Evolutionary conservation across 495 filamentous ascomycete genomes (phyloP), one percentile per base, ranked within the genome.

Genomic region (Rhizodiscina lignyota): DNA sequence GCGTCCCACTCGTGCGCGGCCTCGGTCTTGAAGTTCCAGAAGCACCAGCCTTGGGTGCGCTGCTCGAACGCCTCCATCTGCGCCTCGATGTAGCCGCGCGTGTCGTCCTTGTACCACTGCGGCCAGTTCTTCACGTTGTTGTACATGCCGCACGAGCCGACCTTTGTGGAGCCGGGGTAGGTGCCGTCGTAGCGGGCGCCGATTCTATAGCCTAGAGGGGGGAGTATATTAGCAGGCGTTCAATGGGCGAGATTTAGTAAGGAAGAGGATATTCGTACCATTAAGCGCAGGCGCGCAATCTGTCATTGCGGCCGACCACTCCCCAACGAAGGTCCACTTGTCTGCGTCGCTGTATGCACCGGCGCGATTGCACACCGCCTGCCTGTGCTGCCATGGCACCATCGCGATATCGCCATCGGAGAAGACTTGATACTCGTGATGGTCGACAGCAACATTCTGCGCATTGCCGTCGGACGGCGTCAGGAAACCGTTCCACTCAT

Each of bases 221-320:
- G 12, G n/a, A n/a, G n/a, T n/a, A 1, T 19, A 24, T 37, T 18
- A 22, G 8, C 18, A 4, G 18, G n/a, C n/a, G n/a, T n/a, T 35
- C 11, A 20, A 5, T 4, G 4, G 32, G 22, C 18, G 18, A 20
- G 22, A 27, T 21, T 1, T 24, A 20, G 17, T n/a, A n/a, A n/a
- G n/a, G n/a, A n/a, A n/a, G n/a, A n/a, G n/a, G n/a, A n/a, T n/a
- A 30, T 2, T 5, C 29, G 18, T 38, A 22, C 77, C 80, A 43
- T 84, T 84, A 16, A 84, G 64, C 39, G 67, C 74, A 36, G 67
- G 67, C 12, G 80, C 75, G 48, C 79, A 86, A 48, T 85, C 79
- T 12, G 80, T 84, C 62, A 80, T 60, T 1, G 72, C 72, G 21
- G 55, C 72, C n/a, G 59, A 63, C 68, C 72, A 76, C 41, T 67